Evolutionary conservation across 345 rosid genomes (phyloP), one percentile per base, ranked within the genome.

Genomic region (Excoecaria agallocha): DNA sequence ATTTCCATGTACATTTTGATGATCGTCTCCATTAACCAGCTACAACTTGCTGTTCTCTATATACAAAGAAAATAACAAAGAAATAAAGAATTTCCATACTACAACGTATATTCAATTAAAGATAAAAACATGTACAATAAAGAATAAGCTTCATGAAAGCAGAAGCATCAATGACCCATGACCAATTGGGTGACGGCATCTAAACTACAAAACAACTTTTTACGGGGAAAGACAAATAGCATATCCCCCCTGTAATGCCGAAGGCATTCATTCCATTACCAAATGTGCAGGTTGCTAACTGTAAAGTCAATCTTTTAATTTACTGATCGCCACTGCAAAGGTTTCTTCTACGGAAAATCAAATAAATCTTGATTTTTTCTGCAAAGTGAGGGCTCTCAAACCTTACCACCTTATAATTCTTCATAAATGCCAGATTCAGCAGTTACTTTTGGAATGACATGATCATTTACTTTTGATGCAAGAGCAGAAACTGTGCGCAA

Each of bases 401-500:
- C 19, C 71, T 51, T 37, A 37, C 11, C 11, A 30, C 2, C 3
- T 39, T 17, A 49, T 77, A 30, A 30, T 30, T 30, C 30, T 30
- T 74, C 22, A 6, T 37, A 49, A 63, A 43, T 39, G 48, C 48
- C 73, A 59, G 16, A 46, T 49, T 65, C 49, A 50, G 41, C 24
- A n/a, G 58, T 66, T 37, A 2, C 70, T 46, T 54, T 9, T 2
- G 49, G 35, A 68, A 19, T 59, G 12, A 60, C 22, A 8, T 1
- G 7, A 74, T 8, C 61, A 48, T 69, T 78, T 67, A 66, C 55
- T 54, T 58, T 39, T 76, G 69, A 51, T 68, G 70, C 41, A n/a
- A 80, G 71, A 80, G 61, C 65, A 93, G 87, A 78, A 89, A 86
- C 82, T 86, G 93, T 55, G 87, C 91, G 78, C 93, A 89, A 12